A percentile compares a stretch with the other conserved stretches of the same genome.
phyloP scores from a whole-genome alignment of 805 yeast genomes.

The Clavispora carvajalis region DNA sequence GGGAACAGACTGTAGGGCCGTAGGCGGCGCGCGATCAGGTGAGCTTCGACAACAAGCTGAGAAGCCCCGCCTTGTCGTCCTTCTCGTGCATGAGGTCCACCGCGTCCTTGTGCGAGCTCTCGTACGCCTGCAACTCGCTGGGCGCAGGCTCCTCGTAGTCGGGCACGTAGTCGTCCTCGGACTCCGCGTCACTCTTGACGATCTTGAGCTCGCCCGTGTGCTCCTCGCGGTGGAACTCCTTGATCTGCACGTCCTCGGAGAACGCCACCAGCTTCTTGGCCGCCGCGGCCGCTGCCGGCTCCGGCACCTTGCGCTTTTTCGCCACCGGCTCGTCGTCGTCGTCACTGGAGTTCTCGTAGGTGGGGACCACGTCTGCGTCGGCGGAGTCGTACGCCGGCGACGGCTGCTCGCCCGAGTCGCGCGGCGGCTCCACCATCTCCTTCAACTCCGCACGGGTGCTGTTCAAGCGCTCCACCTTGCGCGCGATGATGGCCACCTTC shows the following conservation, averaged over 20 bases:
- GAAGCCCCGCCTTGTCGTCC: constrained; percentile 10
- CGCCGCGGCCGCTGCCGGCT: constrained; percentile 19
- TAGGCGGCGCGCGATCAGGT: not conserved
- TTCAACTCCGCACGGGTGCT: constrained; percentile 28
- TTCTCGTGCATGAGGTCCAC: constrained; percentile 25
- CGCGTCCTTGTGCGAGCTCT: constrained; percentile 26
- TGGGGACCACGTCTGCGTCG: constrained; percentile 8
- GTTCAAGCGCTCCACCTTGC: constrained; percentile 23
- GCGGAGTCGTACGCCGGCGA: constrained; percentile 27
- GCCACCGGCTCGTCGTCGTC: constrained; percentile 14
- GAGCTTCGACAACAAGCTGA: constrained; percentile 15
- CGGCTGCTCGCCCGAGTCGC: not conserved
- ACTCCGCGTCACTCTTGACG: constrained; percentile 16
- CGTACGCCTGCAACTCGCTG: constrained; percentile 9
- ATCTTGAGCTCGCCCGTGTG: constrained; percentile 19
- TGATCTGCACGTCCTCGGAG: constrained; percentile 37
- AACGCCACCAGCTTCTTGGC: constrained; percentile 34
- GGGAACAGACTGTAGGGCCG: not conserved
- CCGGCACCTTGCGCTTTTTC: constrained; percentile 14
- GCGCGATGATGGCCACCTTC: constrained; percentile 25
- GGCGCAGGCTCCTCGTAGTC: constrained; percentile 2
- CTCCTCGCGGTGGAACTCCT: constrained; percentile 38
- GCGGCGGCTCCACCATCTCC: constrained; percentile 23
- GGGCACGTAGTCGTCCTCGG: constrained; percentile 5
- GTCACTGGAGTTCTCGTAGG: constrained; percentile 15